Conservation (phyloP, 768 basidiomycete genomes). For the Suillus alpinus region DNA sequence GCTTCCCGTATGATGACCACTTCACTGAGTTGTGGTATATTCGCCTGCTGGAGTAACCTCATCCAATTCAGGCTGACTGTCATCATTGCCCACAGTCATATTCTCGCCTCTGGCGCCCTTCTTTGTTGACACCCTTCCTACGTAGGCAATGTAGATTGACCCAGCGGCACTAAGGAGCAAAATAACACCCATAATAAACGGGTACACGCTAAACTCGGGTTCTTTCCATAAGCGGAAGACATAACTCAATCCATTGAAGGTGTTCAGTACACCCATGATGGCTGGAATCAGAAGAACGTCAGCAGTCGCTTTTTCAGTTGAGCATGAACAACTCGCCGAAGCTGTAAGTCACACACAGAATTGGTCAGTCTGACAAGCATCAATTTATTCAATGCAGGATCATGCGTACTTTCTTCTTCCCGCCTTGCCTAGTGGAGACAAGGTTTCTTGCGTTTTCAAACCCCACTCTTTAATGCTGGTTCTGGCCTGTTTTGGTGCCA, state of each 20-base stretch:
- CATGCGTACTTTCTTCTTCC: neutral
- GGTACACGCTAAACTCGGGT: no score
- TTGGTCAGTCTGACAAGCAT: neutral
- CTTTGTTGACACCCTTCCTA: neutral
- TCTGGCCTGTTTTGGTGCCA: neutral
- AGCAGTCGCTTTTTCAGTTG: neutral
- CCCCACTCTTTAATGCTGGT: neutral
- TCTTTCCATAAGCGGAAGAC: neutral
- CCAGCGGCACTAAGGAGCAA: fast-evolving
- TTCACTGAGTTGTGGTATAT: neutral
- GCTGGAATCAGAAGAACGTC: neutral
- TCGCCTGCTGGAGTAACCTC: neutral
- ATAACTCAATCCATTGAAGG: no score
- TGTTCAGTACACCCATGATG: neutral
- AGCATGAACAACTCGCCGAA: neutral
- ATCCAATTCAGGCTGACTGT: neutral
- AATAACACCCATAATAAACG: fast-evolving
- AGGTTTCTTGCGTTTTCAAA: neutral
- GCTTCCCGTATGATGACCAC: neutral
- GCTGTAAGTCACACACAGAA: neutral
- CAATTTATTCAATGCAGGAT: neutral
- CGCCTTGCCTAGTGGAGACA: neutral
- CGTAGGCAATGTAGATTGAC: neutral
- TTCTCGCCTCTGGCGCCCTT: neutral
- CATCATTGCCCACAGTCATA: neutral